Conservation (phyloP, 441 rosid genomes). For the Iberis amara region DNA sequence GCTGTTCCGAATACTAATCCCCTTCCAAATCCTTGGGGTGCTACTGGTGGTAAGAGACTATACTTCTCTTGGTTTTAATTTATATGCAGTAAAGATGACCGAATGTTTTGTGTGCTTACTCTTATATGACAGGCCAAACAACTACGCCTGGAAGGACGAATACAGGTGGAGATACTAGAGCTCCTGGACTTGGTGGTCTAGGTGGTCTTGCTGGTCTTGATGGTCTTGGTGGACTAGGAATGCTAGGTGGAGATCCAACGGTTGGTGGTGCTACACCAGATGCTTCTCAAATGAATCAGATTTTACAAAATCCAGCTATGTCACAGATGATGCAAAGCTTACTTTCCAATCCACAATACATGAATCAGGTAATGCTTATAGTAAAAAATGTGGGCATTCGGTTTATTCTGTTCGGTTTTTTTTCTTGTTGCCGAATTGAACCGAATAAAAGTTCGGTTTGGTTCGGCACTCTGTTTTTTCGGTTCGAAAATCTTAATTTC, state of each 20-base stretch:
- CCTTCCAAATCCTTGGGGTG: conserved; percentile 56
- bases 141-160: conserved; percentile 30
- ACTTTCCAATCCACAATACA: conserved; percentile 45
- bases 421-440: too few species aligned
- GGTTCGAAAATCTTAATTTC: too few species aligned
- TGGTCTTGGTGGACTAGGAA: conserved; percentile 42
- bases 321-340: conserved; percentile 50
- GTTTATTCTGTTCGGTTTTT: too few species aligned
- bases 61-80: neutral
- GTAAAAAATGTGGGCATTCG: neutral
- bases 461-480: too few species aligned
- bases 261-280: conserved; percentile 35
- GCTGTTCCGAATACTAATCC: conserved; percentile 47
- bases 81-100: neutral
- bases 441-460: too few species aligned
- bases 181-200: conserved; percentile 33
- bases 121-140: conserved; percentile 38
- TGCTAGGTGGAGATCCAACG: conserved; percentile 38
- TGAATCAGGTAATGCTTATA: conserved; percentile 42
- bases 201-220: conserved; percentile 33
- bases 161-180: conserved; percentile 33
- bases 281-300: conserved; percentile 38
- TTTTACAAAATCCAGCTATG: conserved; percentile 47
- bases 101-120: neutral
- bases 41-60: conserved; percentile 35